Conservation (phyloP, 2,329 filamentous ascomycete species). For the Xylariaceae sp. region DNA sequence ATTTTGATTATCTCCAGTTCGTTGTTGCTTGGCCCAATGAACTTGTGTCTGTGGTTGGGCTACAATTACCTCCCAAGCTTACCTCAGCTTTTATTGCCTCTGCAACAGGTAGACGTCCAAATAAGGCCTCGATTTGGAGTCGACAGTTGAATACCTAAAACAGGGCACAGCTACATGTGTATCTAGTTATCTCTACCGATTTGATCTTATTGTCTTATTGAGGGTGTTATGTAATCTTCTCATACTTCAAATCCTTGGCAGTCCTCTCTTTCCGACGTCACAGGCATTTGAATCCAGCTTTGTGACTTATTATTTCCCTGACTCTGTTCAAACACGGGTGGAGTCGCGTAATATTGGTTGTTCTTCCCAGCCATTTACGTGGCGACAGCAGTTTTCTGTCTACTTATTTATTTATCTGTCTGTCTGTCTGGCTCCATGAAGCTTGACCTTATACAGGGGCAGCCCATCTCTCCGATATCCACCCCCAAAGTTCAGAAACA, state of each 20-base stretch:
- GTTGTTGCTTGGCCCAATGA: neutral
- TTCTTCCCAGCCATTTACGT: too few relatives aligned
- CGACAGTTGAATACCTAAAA: too few relatives aligned
- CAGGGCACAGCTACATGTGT: too few relatives aligned
- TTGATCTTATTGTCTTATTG: too few relatives aligned
- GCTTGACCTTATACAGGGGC: neutral
- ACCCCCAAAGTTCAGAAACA: neutral
- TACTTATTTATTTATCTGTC: neutral
- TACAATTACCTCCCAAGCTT: neutral
- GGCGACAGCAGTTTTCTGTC: too few relatives aligned
- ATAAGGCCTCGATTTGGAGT: neutral
- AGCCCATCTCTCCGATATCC: neutral
- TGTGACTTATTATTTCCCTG: too few relatives aligned
- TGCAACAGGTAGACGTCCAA: too few relatives aligned
- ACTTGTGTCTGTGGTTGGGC: neutral
- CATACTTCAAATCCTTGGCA: conserved; percentile 10
- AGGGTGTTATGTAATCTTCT: neutral
- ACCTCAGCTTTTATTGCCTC: too few relatives aligned
- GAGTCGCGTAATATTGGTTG: too few relatives aligned
- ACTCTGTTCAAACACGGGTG: too few relatives aligned
- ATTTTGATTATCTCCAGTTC: neutral
- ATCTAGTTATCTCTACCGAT: too few relatives aligned
- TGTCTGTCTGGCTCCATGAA: neutral
- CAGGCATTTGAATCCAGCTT: too few relatives aligned
- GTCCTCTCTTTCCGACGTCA: conserved; percentile 4